Evolutionary conservation across 805 yeast genomes (phyloP).

Genomic region (Lipomyces lipofer): DNA sequence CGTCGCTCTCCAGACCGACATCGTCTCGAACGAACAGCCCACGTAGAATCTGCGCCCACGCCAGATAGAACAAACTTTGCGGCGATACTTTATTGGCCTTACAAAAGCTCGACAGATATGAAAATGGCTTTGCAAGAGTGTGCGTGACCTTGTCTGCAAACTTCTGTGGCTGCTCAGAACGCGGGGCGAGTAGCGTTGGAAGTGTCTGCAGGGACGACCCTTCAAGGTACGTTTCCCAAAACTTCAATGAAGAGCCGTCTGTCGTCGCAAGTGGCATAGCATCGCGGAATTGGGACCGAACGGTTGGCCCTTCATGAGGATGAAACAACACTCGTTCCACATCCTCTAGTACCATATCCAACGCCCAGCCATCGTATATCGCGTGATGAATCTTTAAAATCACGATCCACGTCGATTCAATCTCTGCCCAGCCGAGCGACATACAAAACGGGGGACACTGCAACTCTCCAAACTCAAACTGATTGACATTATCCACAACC

Average conservation of each 20-base stretch:
- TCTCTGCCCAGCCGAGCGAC: background rate
- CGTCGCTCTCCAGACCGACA: conserved; percentile 10
- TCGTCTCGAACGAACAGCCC: background rate
- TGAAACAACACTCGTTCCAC: background rate
- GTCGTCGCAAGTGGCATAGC: background rate
- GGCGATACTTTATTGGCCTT: conserved; percentile 12
- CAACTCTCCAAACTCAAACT: conserved; percentile 1
- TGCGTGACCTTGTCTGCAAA: conserved; percentile 3
- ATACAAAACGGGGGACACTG: conserved; percentile 11
- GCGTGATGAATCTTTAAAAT: conserved; percentile 26
- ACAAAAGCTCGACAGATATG: background rate
- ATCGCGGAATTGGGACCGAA: conserved; percentile 7
- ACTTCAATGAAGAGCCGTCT: background rate
- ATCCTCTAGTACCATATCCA: conserved; percentile 15
- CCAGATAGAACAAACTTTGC: conserved; percentile 25
- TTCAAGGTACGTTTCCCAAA: conserved; percentile 16
- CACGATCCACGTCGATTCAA: background rate
- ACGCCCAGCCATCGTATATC: conserved; percentile 31
- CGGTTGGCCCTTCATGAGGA: background rate
- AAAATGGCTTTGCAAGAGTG: too few relatives aligned
- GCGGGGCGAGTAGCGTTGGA: conserved; percentile 3
- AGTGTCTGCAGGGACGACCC: background rate
- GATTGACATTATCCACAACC: background rate
- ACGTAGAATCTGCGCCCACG: conserved; percentile 28
- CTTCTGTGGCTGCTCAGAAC: background rate